Base-by-base conservation (phyloP, 2,329 filamentous ascomycete genomes). In the Sarocladium oryzae region DNA sequence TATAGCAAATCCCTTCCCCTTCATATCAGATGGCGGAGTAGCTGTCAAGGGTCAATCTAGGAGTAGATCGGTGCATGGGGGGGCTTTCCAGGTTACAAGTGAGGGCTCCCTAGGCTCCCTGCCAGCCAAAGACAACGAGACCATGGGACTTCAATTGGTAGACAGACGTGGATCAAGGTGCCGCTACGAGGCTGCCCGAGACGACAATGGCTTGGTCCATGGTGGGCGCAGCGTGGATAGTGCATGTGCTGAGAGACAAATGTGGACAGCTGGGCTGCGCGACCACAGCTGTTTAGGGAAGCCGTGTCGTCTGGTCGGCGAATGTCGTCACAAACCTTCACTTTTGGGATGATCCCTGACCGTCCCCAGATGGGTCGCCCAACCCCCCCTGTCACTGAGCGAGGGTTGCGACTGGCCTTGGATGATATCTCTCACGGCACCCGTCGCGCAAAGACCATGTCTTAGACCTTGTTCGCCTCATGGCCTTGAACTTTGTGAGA, bases 11-110 rank as follows among this genome's bases (percentile, higher is more conserved):
- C 32, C 46, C 46, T 28, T 49, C 20, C 30, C 46, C 30, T 37
- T 49, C 30, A 49, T 49, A 49, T 49, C 46, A 37, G 26, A 48
- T 3, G 43, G 43, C 43, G 43, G 43, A 33, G 26, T n/a, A 48
- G 16, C 43, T 48, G 43, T 48, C 43, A 48, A 48, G 43, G 43
- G 43, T 26, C 43, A 48, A 20, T 26, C n/a, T n/a, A n/a, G n/a
- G n/a, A n/a, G n/a, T 33, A 48, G 43, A 48, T 48, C 43, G 43
- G 28, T 48, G 43, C 21, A 48, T 33, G 4, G 26, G 26, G 16
- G 26, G n/a, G n/a, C n/a, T 8, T 20, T 32, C 28, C 43, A n/a
- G 28, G 32, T 49, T 28, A 32, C 30, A 28, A 37, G 32, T 23
- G 20, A 49, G 28, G n/a, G 28, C 28, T 30, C 28, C 28, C 28